phyloP scores from a whole-genome alignment of 225 moss, liverwort and hornwort species.

The Lunularia cruciata region DNA sequence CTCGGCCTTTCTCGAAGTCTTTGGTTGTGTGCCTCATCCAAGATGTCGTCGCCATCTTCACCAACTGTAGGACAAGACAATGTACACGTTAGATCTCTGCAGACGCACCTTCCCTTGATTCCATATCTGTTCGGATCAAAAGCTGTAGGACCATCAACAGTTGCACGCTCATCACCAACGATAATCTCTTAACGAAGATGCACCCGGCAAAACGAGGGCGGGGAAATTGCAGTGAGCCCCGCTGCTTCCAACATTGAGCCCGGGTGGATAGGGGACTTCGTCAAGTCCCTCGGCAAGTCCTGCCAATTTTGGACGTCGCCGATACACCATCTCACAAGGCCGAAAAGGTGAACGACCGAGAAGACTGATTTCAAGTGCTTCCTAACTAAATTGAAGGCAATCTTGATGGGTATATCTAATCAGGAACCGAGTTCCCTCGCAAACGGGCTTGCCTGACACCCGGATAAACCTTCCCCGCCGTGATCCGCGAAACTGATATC shows the following conservation, averaged over 20 bases:
- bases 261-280: background rate
- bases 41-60: slow-evolving; percentile 81
- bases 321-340: background rate
- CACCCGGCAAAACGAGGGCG: background rate
- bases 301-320: no score
- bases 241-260: no score
- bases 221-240: no score
- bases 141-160: no score
- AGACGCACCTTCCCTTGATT: background rate
- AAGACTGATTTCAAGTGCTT: background rate
- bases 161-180: background rate
- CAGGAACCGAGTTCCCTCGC: background rate
- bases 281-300: background rate
- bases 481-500: background rate
- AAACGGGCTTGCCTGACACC: background rate
- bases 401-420: background rate
- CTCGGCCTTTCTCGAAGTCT: slow-evolving; percentile 79
- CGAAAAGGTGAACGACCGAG: background rate
- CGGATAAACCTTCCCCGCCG: background rate
- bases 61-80: slow-evolving; percentile 49
- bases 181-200: background rate
- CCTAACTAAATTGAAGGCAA: background rate
- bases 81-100: slow-evolving; percentile 11
- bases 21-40: slow-evolving; percentile 80
- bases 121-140: background rate